Evolutionary conservation across 2,329 filamentous ascomycete species (phyloP).

Genomic region (Cyclaneusma minus): DNA sequence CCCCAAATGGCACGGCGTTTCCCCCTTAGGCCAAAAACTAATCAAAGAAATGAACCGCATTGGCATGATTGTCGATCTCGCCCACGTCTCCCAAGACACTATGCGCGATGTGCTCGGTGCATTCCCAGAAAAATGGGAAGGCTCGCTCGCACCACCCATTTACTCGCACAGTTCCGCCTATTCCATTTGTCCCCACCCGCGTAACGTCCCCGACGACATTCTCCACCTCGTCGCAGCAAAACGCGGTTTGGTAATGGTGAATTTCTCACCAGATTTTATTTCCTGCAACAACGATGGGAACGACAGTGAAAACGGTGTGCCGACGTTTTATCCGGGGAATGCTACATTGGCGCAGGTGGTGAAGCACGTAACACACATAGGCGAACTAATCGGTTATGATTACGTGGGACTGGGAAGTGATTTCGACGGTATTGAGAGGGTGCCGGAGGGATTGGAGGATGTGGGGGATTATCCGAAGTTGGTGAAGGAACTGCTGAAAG

Average conservation of each 20-base stretch:
- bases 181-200: constrained; percentile 68
- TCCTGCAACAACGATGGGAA: constrained; percentile 44
- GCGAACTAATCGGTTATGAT: constrained; percentile 67
- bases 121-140: constrained; percentile 40
- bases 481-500: constrained; percentile 56
- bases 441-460: constrained; percentile 66
- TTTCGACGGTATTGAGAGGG: constrained; percentile 60
- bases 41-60: constrained; percentile 86
- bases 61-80: constrained; percentile 85
- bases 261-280: constrained; percentile 72
- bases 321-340: constrained; percentile 49
- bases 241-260: constrained; percentile 77
- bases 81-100: constrained; percentile 65
- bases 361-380: constrained; percentile 70
- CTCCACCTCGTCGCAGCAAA: constrained; percentile 59
- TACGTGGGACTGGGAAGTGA: constrained; percentile 82
- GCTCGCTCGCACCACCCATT: constrained; percentile 68
- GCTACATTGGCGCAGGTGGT: constrained; percentile 65
- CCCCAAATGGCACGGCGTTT: constrained; percentile 58
- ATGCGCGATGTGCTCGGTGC: constrained; percentile 70
- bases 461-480: constrained; percentile 71
- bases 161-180: constrained; percentile 80
- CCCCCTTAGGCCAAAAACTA: constrained; percentile 48
- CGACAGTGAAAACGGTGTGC: constrained; percentile 45
- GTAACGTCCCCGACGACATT: constrained; percentile 80